Conservation (phyloP, 805 yeast genomes). For the Candida awuae region DNA sequence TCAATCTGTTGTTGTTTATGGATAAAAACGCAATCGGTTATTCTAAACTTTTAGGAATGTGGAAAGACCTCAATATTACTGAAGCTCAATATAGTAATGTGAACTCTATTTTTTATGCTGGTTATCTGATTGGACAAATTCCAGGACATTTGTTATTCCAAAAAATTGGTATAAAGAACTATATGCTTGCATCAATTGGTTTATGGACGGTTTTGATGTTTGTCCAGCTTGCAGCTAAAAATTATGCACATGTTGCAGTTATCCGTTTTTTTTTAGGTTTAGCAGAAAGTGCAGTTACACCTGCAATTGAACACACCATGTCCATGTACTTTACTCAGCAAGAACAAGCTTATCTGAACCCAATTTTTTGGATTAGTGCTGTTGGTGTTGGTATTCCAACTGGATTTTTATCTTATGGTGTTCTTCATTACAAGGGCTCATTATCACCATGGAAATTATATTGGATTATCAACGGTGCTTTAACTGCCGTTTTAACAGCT, state of each 20-base stretch:
- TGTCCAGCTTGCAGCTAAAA: conserved; percentile 36
- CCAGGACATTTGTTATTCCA: conserved; percentile 39
- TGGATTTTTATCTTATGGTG: conserved; percentile 26
- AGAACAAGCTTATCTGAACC: conserved; percentile 34
- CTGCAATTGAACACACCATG: conserved; percentile 38
- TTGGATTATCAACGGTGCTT: conserved; percentile 47
- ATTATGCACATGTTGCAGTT: conserved; percentile 39
- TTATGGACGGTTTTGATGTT: conserved; percentile 30
- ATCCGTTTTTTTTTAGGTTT: conserved; percentile 32
- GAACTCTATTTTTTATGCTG: conserved; percentile 40
- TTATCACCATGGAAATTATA: conserved; percentile 37
- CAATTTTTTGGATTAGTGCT: conserved; percentile 30
- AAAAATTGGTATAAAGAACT: conserved; percentile 27
- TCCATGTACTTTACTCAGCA: conserved; percentile 40
- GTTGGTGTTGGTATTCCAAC: conserved; percentile 36
- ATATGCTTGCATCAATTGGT: conserved; percentile 24
- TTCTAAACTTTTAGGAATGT: conserved; percentile 39
- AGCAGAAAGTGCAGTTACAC: conserved; percentile 33
- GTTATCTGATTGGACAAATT: conserved; percentile 39
- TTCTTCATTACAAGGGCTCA: conserved; percentile 14
- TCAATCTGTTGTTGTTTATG: conserved; percentile 38
- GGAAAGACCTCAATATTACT: conserved; percentile 36
- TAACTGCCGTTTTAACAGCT: conserved; percentile 34
- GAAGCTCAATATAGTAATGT: conserved; percentile 37
- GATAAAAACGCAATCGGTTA: conserved; percentile 46